Evolutionary conservation across 2,329 filamentous ascomycete species (phyloP).

Genomic region (Botrytis fragariae): DNA sequence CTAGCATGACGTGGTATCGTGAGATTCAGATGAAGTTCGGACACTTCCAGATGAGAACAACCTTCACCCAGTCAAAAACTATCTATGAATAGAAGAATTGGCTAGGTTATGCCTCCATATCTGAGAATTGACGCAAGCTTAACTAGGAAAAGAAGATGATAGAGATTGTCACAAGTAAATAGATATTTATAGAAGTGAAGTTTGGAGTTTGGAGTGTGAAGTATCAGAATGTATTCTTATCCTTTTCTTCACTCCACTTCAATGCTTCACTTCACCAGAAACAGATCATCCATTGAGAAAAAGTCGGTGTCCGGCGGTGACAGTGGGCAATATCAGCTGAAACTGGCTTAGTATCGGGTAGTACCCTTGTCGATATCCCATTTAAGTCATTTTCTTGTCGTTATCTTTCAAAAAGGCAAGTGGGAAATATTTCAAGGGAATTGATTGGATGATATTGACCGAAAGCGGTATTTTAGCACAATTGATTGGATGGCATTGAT

Average conservation of each 20-base stretch:
- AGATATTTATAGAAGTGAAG: background rate
- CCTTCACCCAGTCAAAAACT: background rate
- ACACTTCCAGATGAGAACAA: background rate
- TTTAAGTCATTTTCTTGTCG: background rate
- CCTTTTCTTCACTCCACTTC: background rate
- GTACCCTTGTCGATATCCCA: background rate
- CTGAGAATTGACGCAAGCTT: background rate
- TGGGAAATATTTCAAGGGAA: background rate
- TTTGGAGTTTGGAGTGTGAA: background rate
- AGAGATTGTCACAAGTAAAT: background rate
- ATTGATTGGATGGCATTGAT: background rate
- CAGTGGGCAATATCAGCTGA: background rate
- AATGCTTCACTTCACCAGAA: background rate
- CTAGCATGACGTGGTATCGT: conserved; percentile 32
- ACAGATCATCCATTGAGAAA: background rate
- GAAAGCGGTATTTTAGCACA: background rate
- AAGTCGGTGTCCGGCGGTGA: conserved; percentile 5
- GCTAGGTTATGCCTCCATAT: conserved; percentile 4
- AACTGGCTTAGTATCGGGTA: too few relatives aligned
- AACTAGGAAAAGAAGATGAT: background rate
- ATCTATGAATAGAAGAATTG: conserved; percentile 8
- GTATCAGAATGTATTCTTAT: background rate
- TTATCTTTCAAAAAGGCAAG: conserved; percentile 4
- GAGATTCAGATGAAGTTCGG: background rate
- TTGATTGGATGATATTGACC: conserved; percentile 1